Percentiles rank a stretch among this genome's conserved stretches.
Evolutionary conservation across 441 rosid species (phyloP).

Genomic region (Syzygium syzygioides): DNA sequence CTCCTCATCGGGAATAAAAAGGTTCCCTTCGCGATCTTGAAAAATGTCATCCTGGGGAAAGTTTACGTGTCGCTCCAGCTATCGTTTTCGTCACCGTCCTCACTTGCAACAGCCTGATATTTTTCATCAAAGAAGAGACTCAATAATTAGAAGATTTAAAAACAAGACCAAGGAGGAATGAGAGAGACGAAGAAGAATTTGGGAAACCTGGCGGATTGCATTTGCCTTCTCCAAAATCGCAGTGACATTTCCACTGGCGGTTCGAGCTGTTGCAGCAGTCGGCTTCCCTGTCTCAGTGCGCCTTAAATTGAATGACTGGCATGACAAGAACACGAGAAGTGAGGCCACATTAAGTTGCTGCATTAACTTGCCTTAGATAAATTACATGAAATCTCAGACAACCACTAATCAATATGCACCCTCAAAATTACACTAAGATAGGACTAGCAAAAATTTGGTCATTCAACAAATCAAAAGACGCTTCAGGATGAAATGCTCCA

Average conservation of each 20-base stretch:
- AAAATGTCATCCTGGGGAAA: not conserved
- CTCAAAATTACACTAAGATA: not conserved
- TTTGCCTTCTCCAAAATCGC: constrained; percentile 87
- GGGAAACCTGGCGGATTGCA: constrained; percentile 83
- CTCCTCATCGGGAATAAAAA: constrained; percentile 6
- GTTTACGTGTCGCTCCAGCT: constrained; percentile 73
- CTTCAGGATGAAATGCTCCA: not conserved
- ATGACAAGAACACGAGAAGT: not conserved
- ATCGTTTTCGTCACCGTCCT: constrained; percentile 61
- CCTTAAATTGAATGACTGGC: constrained; percentile 69
- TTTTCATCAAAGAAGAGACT: not conserved
- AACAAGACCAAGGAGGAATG: not conserved
- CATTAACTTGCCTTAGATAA: not conserved
- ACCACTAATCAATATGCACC: not conserved
- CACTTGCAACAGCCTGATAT: constrained; percentile 74
- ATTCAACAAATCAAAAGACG: not conserved
- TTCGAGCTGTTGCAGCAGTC: constrained; percentile 23
- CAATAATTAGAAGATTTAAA: not conserved
- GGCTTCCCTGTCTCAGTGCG: constrained; percentile 41
- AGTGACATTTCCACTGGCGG: constrained; percentile 51
- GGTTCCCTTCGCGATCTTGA: not conserved
- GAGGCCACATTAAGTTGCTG: not conserved
- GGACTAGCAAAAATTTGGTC: not conserved
- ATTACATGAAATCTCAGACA: not conserved
- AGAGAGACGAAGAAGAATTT: not conserved